These are phyloP conservation scores for Cyclotella kingstonii DNA, from an alignment of 108 stramenopile genomes.

Conservation along the genomic window DNA sequence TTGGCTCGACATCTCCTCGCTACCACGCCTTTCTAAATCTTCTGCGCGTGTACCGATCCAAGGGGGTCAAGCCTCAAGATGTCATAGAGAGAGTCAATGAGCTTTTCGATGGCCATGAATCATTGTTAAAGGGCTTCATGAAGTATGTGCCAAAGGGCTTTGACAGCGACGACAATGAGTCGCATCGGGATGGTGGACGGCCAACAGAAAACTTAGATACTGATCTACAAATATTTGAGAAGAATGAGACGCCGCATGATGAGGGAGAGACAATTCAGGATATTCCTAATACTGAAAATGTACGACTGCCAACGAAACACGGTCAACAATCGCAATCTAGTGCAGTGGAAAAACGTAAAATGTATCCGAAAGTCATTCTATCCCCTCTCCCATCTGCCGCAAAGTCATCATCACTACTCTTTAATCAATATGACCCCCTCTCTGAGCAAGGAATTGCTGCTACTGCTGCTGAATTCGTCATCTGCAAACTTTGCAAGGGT, in stretches of 20 bases:
- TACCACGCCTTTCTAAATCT: slow-evolving; percentile 11
- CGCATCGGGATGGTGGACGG: no score
- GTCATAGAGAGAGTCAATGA: slow-evolving; percentile 3
- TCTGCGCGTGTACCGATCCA: background rate
- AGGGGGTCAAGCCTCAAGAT: background rate
- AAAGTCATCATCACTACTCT: background rate
- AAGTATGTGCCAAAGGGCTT: no score
- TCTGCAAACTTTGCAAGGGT: slow-evolving; percentile 32
- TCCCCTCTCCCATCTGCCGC: background rate
- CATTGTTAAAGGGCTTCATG: no score
- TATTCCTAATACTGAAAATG: no score
- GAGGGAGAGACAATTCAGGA: no score
- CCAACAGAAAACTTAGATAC: no score
- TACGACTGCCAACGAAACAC: no score
- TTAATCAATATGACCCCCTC: background rate
- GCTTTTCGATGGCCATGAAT: background rate
- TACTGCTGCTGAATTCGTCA: background rate
- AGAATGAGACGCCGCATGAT: no score
- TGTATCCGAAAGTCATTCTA: background rate
- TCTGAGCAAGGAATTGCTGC: background rate
- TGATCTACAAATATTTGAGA: no score
- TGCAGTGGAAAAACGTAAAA: no score
- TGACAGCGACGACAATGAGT: no score
- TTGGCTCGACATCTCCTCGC: slow-evolving; percentile 6
- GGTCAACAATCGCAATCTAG: no score